Evolutionary conservation across 345 rosid genomes (phyloP), one percentile per base, ranked within the genome.

Genomic region (Pistacia integerrima): DNA sequence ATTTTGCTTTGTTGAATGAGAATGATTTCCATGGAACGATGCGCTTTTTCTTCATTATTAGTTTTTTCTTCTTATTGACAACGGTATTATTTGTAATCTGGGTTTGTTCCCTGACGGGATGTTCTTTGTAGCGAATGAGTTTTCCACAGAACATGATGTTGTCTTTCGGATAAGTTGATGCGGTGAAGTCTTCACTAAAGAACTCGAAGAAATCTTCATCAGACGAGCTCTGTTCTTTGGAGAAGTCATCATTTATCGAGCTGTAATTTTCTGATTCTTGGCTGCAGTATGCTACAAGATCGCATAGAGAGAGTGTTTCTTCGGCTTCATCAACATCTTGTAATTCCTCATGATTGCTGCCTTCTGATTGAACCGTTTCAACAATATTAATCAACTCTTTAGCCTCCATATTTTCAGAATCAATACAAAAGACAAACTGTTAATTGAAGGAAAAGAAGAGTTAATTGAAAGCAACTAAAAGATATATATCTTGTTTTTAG

Each of bases 81-180:
- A 41, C 6, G 46, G 46, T 41, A 7, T 41, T 41, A 3, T 51
- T 51, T 13, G 55, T 4, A 5, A 51, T 55, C 64, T 18, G 72
- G 44, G 69, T 74, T 38, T 38, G 46, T 67, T 28, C 65, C 16
- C 63, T 18, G 0, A 30, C 20, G 13, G n/a, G 18, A 54, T 74
- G 79, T 51, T 73, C 78, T 68, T 51, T 85, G 44, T 30, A 51
- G 28, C 80, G 74, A 69, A 88, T 90, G 38, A 85, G 71, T 63
- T 87, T 90, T 5, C 94, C 94, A 14, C 90, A 90, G 41, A 90
- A 90, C 67, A 90, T 73, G 83, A 85, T 70, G 67, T 33, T 61
- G 18, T 79, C 76, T 4, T 67, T 55, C 25, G 74, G 67, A 56
- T 69, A 49, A 17, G 33, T 8, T 35, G 90, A 75, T 3, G 87